These are phyloP conservation scores for Eutrema japonicum DNA, from an alignment of 345 rosid genomes.

Conservation along the genomic window DNA sequence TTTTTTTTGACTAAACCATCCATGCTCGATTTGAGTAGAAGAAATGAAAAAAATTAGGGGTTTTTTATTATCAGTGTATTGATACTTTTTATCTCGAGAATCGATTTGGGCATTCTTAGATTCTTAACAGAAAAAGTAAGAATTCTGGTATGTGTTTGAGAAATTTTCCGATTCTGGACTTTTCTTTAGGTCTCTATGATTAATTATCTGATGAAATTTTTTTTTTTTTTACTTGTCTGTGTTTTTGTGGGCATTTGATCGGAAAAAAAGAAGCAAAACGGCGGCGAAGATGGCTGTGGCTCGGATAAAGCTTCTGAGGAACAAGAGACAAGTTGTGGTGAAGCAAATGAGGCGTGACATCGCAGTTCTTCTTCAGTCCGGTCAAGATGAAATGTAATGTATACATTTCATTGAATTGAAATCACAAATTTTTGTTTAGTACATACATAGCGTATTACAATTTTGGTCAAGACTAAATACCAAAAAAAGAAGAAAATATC, in stretches of 20 bases:
- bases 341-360: slow-evolving; percentile 94
- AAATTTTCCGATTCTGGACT: not conserved
- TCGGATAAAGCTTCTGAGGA: slow-evolving; percentile 85
- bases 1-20: too few species aligned
- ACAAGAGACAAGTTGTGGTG: slow-evolving; percentile 84
- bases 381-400: slow-evolving; percentile 59
- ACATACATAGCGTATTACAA: too few species aligned
- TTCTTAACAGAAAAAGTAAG: not conserved
- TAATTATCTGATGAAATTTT: slow-evolving; percentile 15
- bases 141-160: not conserved
- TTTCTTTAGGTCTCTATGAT: not conserved
- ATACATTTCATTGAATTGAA: too few species aligned
- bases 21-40: not conserved
- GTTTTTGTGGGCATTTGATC: not conserved
- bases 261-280: slow-evolving; percentile 62
- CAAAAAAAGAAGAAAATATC: too few species aligned
- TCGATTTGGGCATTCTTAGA: slow-evolving; percentile 10
- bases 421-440: too few species aligned
- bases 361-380: slow-evolving; percentile 84
- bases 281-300: slow-evolving; percentile 98
- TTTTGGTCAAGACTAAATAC: too few species aligned
- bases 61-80: not conserved
- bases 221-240: not conserved
- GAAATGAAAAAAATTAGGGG: not conserved
- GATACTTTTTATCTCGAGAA: slow-evolving; percentile 8